phyloP scores from a whole-genome alignment of 805 yeast genomes.

The Lipomyces yamadae region DNA sequence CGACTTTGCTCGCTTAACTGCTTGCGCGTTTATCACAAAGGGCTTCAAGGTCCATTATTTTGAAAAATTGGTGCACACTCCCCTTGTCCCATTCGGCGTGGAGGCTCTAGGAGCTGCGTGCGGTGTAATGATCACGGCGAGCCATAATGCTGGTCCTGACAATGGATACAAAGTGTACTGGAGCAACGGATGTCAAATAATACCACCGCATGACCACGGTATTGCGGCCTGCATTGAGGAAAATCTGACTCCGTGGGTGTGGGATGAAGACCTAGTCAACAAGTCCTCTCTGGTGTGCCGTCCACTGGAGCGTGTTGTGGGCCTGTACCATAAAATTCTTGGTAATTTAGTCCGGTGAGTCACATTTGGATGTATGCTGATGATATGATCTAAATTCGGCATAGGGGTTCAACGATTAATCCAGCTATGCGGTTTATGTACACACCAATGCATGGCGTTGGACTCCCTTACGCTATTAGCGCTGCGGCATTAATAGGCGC shows the following conservation, averaged over 20 bases:
- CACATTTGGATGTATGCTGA: background rate
- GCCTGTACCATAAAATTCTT: conserved; percentile 26
- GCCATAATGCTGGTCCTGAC: conserved; percentile 64
- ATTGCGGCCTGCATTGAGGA: conserved; percentile 68
- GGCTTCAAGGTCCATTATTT: conserved; percentile 69
- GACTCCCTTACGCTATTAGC: conserved; percentile 61
- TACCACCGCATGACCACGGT: conserved; percentile 82
- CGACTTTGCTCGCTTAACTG: conserved; percentile 78
- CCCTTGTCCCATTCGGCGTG: conserved; percentile 87
- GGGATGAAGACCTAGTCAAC: conserved; percentile 48
- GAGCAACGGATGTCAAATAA: conserved; percentile 92
- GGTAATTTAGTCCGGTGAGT: conserved; percentile 11
- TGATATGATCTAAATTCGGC: background rate
- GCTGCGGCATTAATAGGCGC: conserved; percentile 50
- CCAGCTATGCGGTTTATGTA: conserved; percentile 62
- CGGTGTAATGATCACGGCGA: conserved; percentile 93
- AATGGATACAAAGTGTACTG: conserved; percentile 96
- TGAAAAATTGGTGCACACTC: conserved; percentile 67
- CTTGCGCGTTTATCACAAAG: conserved; percentile 66
- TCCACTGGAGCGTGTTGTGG: conserved; percentile 26
- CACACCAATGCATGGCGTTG: conserved; percentile 97
- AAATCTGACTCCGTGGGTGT: conserved; percentile 65
- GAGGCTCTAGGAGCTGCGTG: conserved; percentile 65
- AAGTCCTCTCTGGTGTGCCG: conserved; percentile 28
- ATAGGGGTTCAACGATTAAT: conserved; percentile 39